Evolutionary conservation across 805 yeast species (phyloP).

Genomic region (Lipomyces orientalis): DNA sequence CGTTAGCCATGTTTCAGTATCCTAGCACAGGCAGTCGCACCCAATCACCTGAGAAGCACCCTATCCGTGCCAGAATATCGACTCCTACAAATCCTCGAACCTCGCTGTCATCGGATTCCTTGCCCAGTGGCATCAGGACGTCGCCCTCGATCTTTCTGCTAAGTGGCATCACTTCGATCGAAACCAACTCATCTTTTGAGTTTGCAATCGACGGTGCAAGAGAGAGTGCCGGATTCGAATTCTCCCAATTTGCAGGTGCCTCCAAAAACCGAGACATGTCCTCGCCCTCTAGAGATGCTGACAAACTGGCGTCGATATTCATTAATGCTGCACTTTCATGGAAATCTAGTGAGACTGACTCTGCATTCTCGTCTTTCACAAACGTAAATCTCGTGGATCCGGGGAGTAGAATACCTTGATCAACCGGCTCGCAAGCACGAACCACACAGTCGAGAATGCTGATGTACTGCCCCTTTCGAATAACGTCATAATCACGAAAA

Average conservation of each 20-base stretch:
- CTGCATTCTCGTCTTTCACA: constrained; percentile 46
- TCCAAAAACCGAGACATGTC: constrained; percentile 10
- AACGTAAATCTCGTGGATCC: constrained; percentile 59
- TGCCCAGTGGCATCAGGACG: constrained; percentile 22
- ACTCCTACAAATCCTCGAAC: constrained; percentile 55
- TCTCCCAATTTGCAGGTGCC: constrained; percentile 11
- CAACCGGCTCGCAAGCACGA: constrained; percentile 66
- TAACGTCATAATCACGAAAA: constrained; percentile 4
- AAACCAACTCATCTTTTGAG: constrained; percentile 25
- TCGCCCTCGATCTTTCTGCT: constrained; percentile 20
- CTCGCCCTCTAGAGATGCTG: constrained; percentile 24
- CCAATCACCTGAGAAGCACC: constrained; percentile 72
- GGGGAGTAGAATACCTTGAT: constrained; percentile 62
- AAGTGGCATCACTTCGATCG: constrained; percentile 34
- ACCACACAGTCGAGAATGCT: constrained; percentile 18
- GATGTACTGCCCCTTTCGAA: constrained; percentile 14
- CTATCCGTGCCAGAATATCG: constrained; percentile 59
- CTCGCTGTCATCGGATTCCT: constrained; percentile 52
- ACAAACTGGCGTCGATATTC: constrained; percentile 28
- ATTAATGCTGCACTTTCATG: neutral
- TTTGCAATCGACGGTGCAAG: constrained; percentile 17
- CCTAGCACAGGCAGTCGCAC: constrained; percentile 46
- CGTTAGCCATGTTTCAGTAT: constrained; percentile 15
- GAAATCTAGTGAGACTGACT: constrained; percentile 34
- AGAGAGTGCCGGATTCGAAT: constrained; percentile 12